A percentile compares a stretch with the other conserved stretches of the same genome.
Evolutionary conservation across 176 grass and related monocot species (phyloP).

Genomic region (Paspalum vaginatum): DNA sequence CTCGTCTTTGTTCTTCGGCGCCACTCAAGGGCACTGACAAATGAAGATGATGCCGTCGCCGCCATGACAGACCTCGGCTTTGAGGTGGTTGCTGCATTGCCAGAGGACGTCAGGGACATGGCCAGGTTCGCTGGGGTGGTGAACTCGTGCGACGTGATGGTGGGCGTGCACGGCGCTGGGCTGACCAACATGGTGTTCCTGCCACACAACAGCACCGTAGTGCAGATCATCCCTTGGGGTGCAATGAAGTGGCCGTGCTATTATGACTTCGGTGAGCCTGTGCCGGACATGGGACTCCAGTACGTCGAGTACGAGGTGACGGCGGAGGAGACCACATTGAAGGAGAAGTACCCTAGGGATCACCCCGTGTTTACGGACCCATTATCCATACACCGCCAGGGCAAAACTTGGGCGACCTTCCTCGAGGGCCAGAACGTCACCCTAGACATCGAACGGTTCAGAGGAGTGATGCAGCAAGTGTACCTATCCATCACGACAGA

Average conservation of each 20-base stretch:
- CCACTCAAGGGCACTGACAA: constrained; percentile 50
- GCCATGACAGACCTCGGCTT: constrained; percentile 6
- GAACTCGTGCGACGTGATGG: constrained; percentile 72
- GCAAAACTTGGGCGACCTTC: constrained; percentile 41
- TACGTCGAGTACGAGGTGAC: constrained; percentile 66
- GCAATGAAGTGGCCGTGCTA: constrained; percentile 45
- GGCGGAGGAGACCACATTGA: constrained; percentile 63
- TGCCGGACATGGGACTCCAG: constrained; percentile 49
- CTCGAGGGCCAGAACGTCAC: constrained; percentile 60
- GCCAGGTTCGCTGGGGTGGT: background rate
- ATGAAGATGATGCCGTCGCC: constrained; percentile 44
- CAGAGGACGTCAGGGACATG: background rate
- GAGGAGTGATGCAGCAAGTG: constrained; percentile 35
- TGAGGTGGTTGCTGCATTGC: background rate
- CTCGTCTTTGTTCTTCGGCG: constrained; percentile 54
- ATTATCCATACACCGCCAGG: constrained; percentile 39
- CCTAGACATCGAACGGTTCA: constrained; percentile 60
- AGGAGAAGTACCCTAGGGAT: constrained; percentile 53
- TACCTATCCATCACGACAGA: constrained; percentile 33
- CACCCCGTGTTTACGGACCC: constrained; percentile 58
- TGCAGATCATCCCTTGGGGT: constrained; percentile 77
- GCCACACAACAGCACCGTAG: constrained; percentile 48
- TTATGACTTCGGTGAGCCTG: constrained; percentile 49
- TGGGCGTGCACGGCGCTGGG: constrained; percentile 77
- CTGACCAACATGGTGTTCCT: constrained; percentile 85